Evolutionary conservation across 345 rosid genomes (phyloP).

Genomic region (Atalantia buxifolia): DNA sequence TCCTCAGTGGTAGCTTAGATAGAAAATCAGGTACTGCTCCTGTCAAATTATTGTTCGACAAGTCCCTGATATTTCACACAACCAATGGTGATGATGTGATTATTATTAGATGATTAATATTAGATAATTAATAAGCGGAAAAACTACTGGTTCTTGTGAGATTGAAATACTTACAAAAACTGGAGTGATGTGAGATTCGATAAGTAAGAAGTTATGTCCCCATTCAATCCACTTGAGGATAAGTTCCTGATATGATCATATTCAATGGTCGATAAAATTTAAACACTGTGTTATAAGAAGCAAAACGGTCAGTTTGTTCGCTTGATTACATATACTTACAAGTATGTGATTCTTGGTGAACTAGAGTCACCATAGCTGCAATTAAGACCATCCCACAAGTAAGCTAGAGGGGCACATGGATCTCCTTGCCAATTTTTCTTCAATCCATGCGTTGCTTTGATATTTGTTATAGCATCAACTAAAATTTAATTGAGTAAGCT

Average conservation of each 20-base stretch:
- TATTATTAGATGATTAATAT: background rate
- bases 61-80: slow-evolving; percentile 16
- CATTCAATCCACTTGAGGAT: slow-evolving; percentile 30
- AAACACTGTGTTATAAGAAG: no score
- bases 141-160: background rate
- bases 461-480: slow-evolving; percentile 27
- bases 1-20: slow-evolving; percentile 15
- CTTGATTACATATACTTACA: slow-evolving; percentile 17
- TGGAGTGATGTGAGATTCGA: slow-evolving; percentile 22
- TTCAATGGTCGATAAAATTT: background rate
- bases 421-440: slow-evolving; percentile 42
- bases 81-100: no score
- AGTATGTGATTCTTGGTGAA: slow-evolving; percentile 23
- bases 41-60: slow-evolving; percentile 27
- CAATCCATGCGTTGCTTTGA: slow-evolving; percentile 19
- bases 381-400: slow-evolving; percentile 30
- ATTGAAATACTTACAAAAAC: slow-evolving; percentile 21
- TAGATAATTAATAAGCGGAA: background rate
- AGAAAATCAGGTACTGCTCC: slow-evolving; percentile 24
- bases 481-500: background rate
- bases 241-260: slow-evolving; percentile 16
- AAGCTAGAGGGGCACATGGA: slow-evolving; percentile 33
- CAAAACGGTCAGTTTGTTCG: no score
- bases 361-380: slow-evolving; percentile 17
- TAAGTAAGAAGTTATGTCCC: slow-evolving; percentile 21